phyloP scores from a whole-genome alignment of 2,329 filamentous ascomycete genomes.

The Fusarium proliferatum region DNA sequence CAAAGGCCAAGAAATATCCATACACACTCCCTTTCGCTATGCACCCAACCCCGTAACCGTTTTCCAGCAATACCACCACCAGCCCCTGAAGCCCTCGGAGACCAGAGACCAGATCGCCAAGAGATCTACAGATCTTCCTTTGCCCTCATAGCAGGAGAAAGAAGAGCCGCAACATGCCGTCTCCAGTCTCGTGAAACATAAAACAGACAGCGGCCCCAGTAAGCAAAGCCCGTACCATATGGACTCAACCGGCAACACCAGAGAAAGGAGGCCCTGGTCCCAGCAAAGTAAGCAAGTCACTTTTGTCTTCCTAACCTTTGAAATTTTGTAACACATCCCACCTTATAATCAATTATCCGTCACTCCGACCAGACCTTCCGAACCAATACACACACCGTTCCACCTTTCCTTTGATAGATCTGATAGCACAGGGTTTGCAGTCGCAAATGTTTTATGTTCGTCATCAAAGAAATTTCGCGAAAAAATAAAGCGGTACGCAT shows the following conservation, averaged over 20 bases:
- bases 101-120: background rate
- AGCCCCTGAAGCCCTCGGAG: conserved; percentile 31
- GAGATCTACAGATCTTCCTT: background rate
- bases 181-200: conserved; percentile 49
- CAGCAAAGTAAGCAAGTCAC: conserved; percentile 49
- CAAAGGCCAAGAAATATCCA: conserved; percentile 54
- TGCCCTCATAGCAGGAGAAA: conserved; percentile 4
- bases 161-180: conserved; percentile 8
- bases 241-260: conserved; percentile 48
- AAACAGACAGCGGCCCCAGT: conserved; percentile 45
- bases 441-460: conserved; percentile 59
- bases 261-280: conserved; percentile 46
- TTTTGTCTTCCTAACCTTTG: conserved; percentile 56
- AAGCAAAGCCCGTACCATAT: conserved; percentile 48
- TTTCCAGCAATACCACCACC: conserved; percentile 56
- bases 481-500: conserved; percentile 45
- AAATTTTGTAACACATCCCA: conserved; percentile 50
- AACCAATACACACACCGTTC: conserved; percentile 51
- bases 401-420: conserved; percentile 54
- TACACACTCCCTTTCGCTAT: conserved; percentile 59
- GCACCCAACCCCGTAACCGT: conserved; percentile 53
- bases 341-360: conserved; percentile 53
- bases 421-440: conserved; percentile 58
- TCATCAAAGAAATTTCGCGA: conserved; percentile 53
- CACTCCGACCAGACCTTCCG: conserved; percentile 53